phyloP scores from a whole-genome alignment of 2,329 filamentous ascomycete species.

The Shiraia sp. region DNA sequence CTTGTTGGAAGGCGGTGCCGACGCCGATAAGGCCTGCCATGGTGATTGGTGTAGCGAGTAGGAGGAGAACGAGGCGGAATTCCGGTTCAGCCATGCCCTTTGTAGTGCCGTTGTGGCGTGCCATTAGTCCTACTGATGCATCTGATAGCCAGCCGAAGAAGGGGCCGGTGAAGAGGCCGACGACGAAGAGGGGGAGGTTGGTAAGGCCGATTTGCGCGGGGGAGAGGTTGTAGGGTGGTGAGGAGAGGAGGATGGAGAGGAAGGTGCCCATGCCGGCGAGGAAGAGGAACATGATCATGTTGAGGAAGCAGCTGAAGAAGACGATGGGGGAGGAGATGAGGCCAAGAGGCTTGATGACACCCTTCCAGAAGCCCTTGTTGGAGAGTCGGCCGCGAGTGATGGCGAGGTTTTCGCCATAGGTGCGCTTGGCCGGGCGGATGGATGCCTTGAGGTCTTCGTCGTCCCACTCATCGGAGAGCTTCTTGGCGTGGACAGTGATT shows the following conservation, averaged over 20 bases:
- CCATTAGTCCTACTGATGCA: constrained; percentile 10
- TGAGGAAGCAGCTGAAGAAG: constrained; percentile 16
- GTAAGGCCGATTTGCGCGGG: constrained; percentile 16
- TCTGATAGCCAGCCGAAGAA: constrained; percentile 18
- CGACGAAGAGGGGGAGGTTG: constrained; percentile 13
- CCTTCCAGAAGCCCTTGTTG: constrained; percentile 14
- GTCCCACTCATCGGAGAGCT: constrained; percentile 9
- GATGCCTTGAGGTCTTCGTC: constrained; percentile 10
- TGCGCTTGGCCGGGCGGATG: constrained; percentile 1
- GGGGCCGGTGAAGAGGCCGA: constrained; percentile 9
- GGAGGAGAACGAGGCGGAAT: constrained; percentile 14
- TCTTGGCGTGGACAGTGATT: constrained; percentile 5
- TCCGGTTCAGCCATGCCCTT: constrained; percentile 15
- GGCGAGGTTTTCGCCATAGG: constrained; percentile 8
- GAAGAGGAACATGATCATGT: constrained; percentile 10
- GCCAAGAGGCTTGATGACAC: constrained; percentile 12
- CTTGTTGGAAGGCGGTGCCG: constrained; percentile 8
- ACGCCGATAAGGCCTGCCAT: constrained; percentile 12
- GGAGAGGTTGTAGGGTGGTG: constrained; percentile 12
- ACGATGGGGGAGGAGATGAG: constrained; percentile 13
- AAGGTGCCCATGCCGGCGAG: constrained; percentile 13
- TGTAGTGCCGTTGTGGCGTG: constrained; percentile 11
- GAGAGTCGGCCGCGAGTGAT: constrained; percentile 9
- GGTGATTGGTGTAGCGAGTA: constrained; percentile 10
- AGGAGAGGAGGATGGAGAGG: constrained; percentile 14